Percentiles rank a stretch among this genome's conserved stretches.
These are phyloP conservation scores for Piromyces sp. DNA, from an alignment of 192 early-diverging fungal genomes.

Conservation along the genomic window DNA sequence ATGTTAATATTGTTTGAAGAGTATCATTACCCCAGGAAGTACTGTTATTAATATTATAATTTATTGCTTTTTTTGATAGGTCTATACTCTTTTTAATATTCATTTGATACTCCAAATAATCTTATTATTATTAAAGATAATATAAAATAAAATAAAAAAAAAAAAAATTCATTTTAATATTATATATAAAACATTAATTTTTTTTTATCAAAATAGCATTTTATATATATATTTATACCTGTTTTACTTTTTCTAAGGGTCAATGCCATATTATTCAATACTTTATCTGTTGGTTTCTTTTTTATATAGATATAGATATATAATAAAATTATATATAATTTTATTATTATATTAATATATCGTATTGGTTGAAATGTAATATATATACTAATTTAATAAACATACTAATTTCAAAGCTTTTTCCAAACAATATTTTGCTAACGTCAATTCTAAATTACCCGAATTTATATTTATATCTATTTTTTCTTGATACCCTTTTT, in stretches of 20 bases:
- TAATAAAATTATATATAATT: too few relatives aligned
- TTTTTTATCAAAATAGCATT: too few relatives aligned
- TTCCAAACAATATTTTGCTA: background rate
- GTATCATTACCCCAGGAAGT: background rate
- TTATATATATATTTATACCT: background rate
- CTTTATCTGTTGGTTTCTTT: background rate
- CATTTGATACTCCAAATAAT: background rate
- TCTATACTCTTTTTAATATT: background rate
- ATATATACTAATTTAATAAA: too few relatives aligned
- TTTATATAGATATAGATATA: too few relatives aligned
- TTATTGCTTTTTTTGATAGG: background rate
- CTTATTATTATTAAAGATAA: background rate
- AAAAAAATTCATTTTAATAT: too few relatives aligned
- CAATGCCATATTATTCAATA: background rate
- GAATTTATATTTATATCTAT: too few relatives aligned
- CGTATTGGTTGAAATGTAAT: too few relatives aligned
- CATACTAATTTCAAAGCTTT: background rate
- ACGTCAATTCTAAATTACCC: background rate
- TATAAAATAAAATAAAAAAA: too few relatives aligned
- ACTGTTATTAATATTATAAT: background rate
- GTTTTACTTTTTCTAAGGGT: background rate
- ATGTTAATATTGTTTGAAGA: too few relatives aligned
- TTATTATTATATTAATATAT: too few relatives aligned
- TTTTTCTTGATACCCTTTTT: too few relatives aligned
- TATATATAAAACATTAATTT: too few relatives aligned